Base-by-base conservation (phyloP, 805 yeast species). In the Metschnikowia aberdeeniae region DNA sequence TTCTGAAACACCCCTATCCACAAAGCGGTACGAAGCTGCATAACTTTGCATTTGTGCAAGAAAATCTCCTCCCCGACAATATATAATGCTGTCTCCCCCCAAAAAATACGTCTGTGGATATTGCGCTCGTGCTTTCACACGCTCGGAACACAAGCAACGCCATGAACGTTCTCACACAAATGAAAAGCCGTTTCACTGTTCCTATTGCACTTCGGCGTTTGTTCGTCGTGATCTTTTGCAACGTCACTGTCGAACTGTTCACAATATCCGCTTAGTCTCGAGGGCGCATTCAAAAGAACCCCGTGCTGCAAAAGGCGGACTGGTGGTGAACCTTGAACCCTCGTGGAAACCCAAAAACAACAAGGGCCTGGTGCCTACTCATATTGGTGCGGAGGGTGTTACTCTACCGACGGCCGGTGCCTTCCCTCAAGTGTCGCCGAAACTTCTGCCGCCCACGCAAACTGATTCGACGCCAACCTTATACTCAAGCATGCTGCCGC, bases 121-220 rank as follows among this genome's bases (percentile, higher is more conserved):
- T 59, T 86, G 95, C 56, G 86, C 89, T 28, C 72, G 90, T 51
- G 84, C 88, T 6, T 86, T 86, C 58, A 80, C 89, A n/a, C 68
- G 93, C 42, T 78, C 86, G 9, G 93, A 86, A 60, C 93, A 86
- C 62, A 77, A 84, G 54, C 78, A 83, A 34, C 75, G 93, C 40
- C 93, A 86, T 56, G 92, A 86, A 61, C 66, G 90, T 24, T 81
- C 89, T 1, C 93, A 86, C 59, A 84, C 89, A 11, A 84, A 84
- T 56, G 88, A 82, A 56, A 80, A 88, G 51, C 95, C 95, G 0
- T 86, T 84, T 65, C 80, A 80, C 47, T 86, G 95, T 56, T 69
- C 76, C 30, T 73, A 80, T 42, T 86, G 95, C 59, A 73, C 81
- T 8, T 77, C 84, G 40, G 78, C 84, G 2, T 86, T 86, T 67